Evolutionary conservation across 176 grass and related monocot species (phyloP).

Genomic region (Lolium multiflorum): DNA sequence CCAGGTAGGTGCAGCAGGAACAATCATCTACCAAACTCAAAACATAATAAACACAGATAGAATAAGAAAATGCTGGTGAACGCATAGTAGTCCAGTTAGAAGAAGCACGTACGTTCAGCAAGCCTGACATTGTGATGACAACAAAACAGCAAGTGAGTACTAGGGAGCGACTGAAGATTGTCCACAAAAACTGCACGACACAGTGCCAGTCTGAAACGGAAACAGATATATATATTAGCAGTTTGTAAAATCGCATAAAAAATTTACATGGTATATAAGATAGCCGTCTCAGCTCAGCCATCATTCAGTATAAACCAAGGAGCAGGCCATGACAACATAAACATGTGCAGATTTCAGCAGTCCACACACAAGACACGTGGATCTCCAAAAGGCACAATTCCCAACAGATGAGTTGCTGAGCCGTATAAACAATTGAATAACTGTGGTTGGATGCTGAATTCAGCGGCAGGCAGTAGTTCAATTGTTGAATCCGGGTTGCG

Average conservation of each 20-base stretch:
- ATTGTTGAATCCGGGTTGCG: background rate
- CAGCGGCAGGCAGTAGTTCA: background rate
- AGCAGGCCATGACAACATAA: no score
- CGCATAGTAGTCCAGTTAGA: slow-evolving; percentile 14
- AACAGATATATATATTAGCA: slow-evolving; percentile 35
- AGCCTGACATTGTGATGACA: slow-evolving; percentile 70
- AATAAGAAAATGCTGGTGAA: slow-evolving; percentile 3
- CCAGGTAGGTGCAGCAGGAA: background rate
- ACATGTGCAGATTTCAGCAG: slow-evolving; percentile 3
- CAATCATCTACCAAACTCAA: background rate
- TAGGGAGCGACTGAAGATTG: slow-evolving; percentile 58
- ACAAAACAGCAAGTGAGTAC: slow-evolving; percentile 32
- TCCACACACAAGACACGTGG: background rate
- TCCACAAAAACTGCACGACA: slow-evolving; percentile 27
- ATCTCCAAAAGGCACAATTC: background rate
- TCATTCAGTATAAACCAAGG: no score
- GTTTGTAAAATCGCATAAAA: background rate
- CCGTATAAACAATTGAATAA: background rate
- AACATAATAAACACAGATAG: background rate
- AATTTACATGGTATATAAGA: background rate
- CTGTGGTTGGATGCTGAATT: background rate
- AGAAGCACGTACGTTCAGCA: slow-evolving; percentile 65
- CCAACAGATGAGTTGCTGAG: background rate
- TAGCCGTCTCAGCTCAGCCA: background rate
- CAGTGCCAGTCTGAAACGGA: slow-evolving; percentile 53